Evolutionary conservation across 371 early-diverging fungal genomes (phyloP), one percentile per base, ranked within the genome.

Genomic region (Syncephalastrum monosporum): DNA sequence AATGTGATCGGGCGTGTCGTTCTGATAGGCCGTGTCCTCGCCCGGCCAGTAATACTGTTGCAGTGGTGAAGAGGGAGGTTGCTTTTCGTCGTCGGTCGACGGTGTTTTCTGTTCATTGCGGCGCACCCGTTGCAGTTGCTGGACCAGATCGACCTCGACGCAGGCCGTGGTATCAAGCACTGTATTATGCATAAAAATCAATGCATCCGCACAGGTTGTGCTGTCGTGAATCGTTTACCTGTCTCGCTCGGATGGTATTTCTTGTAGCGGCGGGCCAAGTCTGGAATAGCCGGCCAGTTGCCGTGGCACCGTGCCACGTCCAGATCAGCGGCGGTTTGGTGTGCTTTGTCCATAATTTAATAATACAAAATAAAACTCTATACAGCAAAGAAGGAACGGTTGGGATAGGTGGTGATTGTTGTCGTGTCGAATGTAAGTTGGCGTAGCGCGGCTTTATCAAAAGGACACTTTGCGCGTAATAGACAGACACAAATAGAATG

Each of bases 161-260:
- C 56, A 50, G 10, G 60, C 63, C 3, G 69, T 64, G 1, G 47
- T 46, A 16, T 64, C 65, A 24, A 69, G 47, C 29, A 29, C 29
- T 29, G 53, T 41, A 33, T 33, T 10, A 33, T 33, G 5, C 38
- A 33, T 8, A 33, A 5, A 24, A 19, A 24, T 53, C 16, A 21
- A 17, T 47, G 24, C 25, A 21, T 21, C 21, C 21, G 21, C 21
- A 21, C 21, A 21, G 21, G 21, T 29, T 1, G 7, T 29, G 3
- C 29, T 29, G 29, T 29, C 29, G 7, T 7, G 29, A 29, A 29
- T 29, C 0, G 21, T 21, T 51, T 71, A 85, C 90, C 87, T 61
- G 74, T 56, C 27, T 84, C 90, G n/a, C 80, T 71, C 21, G 84
- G 75, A 53, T 82, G 79, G 57, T 83, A 83, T 58, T 86, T 88